A percentile compares a stretch with the other conserved stretches of the same genome.
These are phyloP conservation scores for Leccinum barrowsii DNA, from an alignment of 768 basidiomycete species.

Conservation along the genomic window DNA sequence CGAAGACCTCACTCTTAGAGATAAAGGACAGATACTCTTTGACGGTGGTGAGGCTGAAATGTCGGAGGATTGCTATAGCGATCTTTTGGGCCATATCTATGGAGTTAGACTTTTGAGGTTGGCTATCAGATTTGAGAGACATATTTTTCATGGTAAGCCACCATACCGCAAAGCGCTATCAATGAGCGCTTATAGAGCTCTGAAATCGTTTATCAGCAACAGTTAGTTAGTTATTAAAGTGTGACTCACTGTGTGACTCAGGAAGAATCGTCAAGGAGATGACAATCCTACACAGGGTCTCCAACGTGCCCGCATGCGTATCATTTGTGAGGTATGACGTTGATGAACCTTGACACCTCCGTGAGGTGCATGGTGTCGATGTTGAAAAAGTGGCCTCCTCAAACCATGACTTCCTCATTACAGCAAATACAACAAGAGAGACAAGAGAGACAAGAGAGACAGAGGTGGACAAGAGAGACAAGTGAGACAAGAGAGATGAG, in stretches of 20 bases:
- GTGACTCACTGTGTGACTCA: background rate
- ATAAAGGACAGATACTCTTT: no score
- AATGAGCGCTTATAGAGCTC: background rate
- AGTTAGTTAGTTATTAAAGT: background rate
- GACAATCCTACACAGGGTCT: background rate
- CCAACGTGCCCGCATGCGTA: background rate
- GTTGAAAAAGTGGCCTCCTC: constrained; percentile 9
- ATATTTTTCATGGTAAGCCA: background rate
- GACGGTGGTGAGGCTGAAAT: no score
- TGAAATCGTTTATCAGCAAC: background rate
- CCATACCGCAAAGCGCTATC: background rate
- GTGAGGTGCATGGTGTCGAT: background rate
- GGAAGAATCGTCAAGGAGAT: background rate
- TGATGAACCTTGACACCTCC: background rate
- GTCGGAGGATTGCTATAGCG: no score
- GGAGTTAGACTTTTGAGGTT: no score
- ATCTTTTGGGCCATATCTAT: no score
- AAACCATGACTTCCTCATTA: no score
- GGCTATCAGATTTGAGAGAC: no score
- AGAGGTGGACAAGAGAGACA: no score
- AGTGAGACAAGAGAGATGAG: no score
- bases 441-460: no score
- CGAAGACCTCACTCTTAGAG: no score
- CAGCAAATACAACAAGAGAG: no score
- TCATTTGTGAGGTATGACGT: background rate